A percentile compares a stretch with the other conserved stretches of the same genome.
phyloP scores from a whole-genome alignment of 306 rosid species.

The Malus domestica region ASM211411v1 NC_041793.1:44172501-44173000 shows the following conservation, averaged over 20 bases:
- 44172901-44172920: neutral
- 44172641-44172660: neutral
- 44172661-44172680: neutral
- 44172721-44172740: no score
- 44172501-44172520: no score
- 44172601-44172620: no score
- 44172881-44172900: neutral
- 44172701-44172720: neutral
- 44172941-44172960: conserved; percentile 29
- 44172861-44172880: conserved; percentile 1
- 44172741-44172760: no score
- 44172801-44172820: neutral
- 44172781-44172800: neutral
- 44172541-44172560: no score
- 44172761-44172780: neutral
- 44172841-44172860: conserved; percentile 36
- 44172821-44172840: neutral
- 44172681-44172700: neutral
- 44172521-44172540: no score
- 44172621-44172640: no score
- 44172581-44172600: no score
- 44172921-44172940: conserved; percentile 4
- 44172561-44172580: no score
- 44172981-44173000: neutral
- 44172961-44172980: conserved; percentile 7